Base-by-base conservation (phyloP, 257 asterid genomes). In the Nicotiana tomentosiformis region DNA sequence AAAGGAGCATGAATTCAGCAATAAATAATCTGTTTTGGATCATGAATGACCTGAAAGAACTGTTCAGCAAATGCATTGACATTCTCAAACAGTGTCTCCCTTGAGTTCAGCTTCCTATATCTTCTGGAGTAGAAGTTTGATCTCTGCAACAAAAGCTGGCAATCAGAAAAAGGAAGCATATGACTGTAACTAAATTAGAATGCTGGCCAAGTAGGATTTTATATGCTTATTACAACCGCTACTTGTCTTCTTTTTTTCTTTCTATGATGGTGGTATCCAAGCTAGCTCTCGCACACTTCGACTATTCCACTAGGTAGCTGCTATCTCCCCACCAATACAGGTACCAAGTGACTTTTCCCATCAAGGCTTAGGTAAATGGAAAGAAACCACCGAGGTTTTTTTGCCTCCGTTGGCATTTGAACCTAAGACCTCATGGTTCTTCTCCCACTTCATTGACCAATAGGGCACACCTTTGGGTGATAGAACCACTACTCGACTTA, bases 41-140 rank as follows among this genome's bases (percentile, higher is more conserved):
- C 55, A 66, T 77, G 74, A 83, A 67, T 74, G 83, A 92, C 99
- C 95, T 94, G 92, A 86, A 93, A 93, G 80, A 94, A 83, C 74
- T 88, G 89, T 72, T 96, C 98, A 18, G 98, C 91, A 86, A 91
- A 90, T 83, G 92, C 91, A 87, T 90, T 82, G 86, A 89, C 89
- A 89, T 92, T 89, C 85, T 84, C 89, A 74, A 91, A 85, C 88
- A 94, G 67, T 56, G 79, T 85, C 85, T 89, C 88, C 85, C 90
- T 85, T 14, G 87, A 72, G 55, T 78, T 18, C 61, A 77, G 66
- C 86, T 58, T 94, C 90, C 85, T 84, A 81, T 84, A 82, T 89
- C 96, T 94, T 87, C 81, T 91, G 30, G 85, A 79, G 62, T 87
- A 85, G 80, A 81, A 86, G 89, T 85, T 88, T 84, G 78, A 89